A percentile compares a stretch with the other conserved stretches of the same genome.
phyloP scores from a whole-genome alignment of 352 stramenopile species.

The Phytophthora sp. region DNA sequence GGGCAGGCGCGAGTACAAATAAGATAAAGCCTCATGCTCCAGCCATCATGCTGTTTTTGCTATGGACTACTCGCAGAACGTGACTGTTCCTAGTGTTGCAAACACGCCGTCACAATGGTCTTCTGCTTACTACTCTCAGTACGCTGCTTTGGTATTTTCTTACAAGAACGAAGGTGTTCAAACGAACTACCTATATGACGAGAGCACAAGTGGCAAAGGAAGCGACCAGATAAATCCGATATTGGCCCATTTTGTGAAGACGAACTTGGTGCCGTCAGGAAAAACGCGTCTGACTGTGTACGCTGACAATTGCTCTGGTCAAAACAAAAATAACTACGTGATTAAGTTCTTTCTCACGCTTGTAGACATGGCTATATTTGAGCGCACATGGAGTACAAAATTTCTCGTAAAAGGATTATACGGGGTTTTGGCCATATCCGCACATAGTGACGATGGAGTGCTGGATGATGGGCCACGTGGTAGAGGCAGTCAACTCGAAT shows the following conservation, averaged over 20 bases:
- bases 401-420: neutral
- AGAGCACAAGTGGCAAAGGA: constrained; percentile 15
- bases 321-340: neutral
- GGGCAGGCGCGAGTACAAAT: constrained; percentile 15
- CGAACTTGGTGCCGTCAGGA: neutral
- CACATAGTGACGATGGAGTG: neutral
- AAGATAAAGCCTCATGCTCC: neutral
- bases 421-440: neutral
- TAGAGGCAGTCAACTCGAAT: neutral
- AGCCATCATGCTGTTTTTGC: constrained; percentile 8
- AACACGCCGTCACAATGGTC: constrained; percentile 18
- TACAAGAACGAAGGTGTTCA: constrained; percentile 10
- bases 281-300: neutral
- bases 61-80: constrained; percentile 30
- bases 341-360: neutral
- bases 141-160: constrained; percentile 10
- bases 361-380: neutral
- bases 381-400: neutral
- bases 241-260: constrained; percentile 3
- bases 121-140: constrained; percentile 18
- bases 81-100: constrained; percentile 8
- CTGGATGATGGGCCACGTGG: neutral
- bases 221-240: constrained; percentile 28
- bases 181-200: constrained; percentile 23
- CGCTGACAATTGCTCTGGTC: neutral